These are phyloP conservation scores for Phytophthora ohioensis DNA, from an alignment of 352 stramenopile species.

Conservation along the genomic window DNA sequence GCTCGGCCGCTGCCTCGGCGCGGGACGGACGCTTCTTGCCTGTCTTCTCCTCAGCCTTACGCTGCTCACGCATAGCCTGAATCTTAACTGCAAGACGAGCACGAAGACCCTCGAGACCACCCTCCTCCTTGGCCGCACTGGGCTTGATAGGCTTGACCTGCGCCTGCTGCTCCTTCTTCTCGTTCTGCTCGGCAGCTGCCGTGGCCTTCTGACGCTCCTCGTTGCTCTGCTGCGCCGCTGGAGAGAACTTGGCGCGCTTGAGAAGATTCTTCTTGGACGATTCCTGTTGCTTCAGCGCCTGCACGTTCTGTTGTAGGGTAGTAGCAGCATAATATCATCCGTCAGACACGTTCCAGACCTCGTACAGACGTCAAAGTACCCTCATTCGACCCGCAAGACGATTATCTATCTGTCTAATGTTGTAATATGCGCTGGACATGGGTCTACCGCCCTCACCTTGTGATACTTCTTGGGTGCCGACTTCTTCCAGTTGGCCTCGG, in stretches of 20 bases:
- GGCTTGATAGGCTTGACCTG: slow-evolving; percentile 52
- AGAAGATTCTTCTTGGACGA: slow-evolving; percentile 63
- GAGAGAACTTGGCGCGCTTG: slow-evolving; percentile 82
- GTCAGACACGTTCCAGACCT: slow-evolving; percentile 20
- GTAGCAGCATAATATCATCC: slow-evolving; percentile 5
- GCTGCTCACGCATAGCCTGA: slow-evolving; percentile 75
- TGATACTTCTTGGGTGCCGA: slow-evolving; percentile 82
- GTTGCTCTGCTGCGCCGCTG: slow-evolving; percentile 70
- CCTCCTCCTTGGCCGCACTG: slow-evolving; percentile 41
- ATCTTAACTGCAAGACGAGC: slow-evolving; percentile 77
- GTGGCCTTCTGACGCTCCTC: slow-evolving; percentile 59
- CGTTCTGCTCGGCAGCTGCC: slow-evolving; percentile 54
- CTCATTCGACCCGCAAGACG: not conserved
- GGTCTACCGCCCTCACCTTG: slow-evolving; percentile 47
- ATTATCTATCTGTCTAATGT: not conserved
- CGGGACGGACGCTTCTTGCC: slow-evolving; percentile 61
- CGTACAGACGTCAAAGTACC: slow-evolving; percentile 5
- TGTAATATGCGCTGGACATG: slow-evolving; percentile 3
- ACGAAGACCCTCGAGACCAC: slow-evolving; percentile 67
- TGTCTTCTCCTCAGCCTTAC: slow-evolving; percentile 70
- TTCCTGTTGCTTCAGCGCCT: slow-evolving; percentile 59
- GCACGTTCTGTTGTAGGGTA: slow-evolving; percentile 47
- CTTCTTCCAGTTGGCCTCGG: slow-evolving; percentile 79
- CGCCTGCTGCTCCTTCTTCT: slow-evolving; percentile 48
- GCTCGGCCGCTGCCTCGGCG: slow-evolving; percentile 35